Evolutionary conservation across 2,329 filamentous ascomycete genomes (phyloP), one percentile per base, ranked within the genome.

Genomic region (Cylindrodendrum hubeiense): DNA sequence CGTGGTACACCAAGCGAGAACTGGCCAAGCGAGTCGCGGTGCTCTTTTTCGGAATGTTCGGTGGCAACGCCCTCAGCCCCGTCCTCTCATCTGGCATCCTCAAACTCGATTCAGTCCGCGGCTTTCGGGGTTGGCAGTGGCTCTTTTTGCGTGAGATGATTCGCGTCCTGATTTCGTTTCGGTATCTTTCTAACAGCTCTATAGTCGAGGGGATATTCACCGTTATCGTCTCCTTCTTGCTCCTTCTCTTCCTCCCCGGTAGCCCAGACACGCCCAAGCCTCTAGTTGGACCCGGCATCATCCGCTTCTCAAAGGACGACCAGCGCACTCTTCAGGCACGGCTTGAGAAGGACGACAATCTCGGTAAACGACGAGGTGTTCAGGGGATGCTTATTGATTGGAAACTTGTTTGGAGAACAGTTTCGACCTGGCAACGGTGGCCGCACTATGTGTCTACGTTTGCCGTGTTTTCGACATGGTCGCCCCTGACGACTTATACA

Each of bases 11-110:
- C 0, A 80, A 79, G 41, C 69, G 76, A 1, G 83, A 86, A 63
- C 74, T 85, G 1, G 81, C 82, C 1, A 82, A 81, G 56, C 77
- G 85, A 17, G 80, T 86, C 7, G 83, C 84, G 1, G 69, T 86
- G 0, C 83, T 87, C 62, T 87, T 86, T 71, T 84, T 87, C 46
- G 84, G 85, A 10, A 86, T 86, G 80, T 85, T 86, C 63, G 80
- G 83, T 0, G 84, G 84, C 0, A 83, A 84, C 22, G 84, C 84
- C 0, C 76, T 86, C 2, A 84, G 81, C 26, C 83, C 84, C 0
- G 75, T 87, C 2, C 74, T 87, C 4, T 84, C 83, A 0, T 82
- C 83, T 8, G 84, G 80, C 0, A 82, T 87, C 8, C 69, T 87
- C 7, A 82, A 79, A 56, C 75, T 87, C 19, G 79, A 83, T 21